phyloP scores from a whole-genome alignment of 1,139 yeast genomes.

The Pichia cactophila region DNA sequence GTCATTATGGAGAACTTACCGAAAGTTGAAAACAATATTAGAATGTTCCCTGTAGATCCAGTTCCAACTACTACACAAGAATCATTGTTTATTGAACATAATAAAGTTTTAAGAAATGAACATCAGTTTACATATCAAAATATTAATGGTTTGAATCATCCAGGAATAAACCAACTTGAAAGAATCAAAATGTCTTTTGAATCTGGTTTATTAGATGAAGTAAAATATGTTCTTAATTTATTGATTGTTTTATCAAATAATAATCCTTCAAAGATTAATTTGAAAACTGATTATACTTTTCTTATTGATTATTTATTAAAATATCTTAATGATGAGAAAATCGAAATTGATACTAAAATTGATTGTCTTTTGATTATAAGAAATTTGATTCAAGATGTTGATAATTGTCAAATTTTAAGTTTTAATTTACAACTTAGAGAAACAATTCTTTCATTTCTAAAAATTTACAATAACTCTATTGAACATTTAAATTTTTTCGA shows the following conservation, averaged over 20 bases:
- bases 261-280: conserved; percentile 35
- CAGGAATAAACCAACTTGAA: conserved; percentile 49
- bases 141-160: conserved; percentile 41
- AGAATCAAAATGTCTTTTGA: conserved; percentile 59
- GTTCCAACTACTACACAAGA: conserved; percentile 26
- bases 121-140: conserved; percentile 26
- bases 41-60: conserved; percentile 24
- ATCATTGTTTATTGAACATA: conserved; percentile 24
- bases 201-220: conserved; percentile 51
- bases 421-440: conserved; percentile 43
- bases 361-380: conserved; percentile 68
- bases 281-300: conserved; percentile 39
- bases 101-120: conserved; percentile 25
- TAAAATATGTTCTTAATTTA: conserved; percentile 58
- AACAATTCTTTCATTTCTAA: conserved; percentile 43
- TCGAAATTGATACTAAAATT: conserved; percentile 37
- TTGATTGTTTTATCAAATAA: conserved; percentile 50
- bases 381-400: conserved; percentile 75
- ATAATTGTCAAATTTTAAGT: conserved; percentile 74
- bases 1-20: background rate
- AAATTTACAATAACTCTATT: conserved; percentile 8
- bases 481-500: conserved; percentile 12
- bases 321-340: conserved; percentile 33
- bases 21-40: background rate
- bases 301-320: conserved; percentile 45